Evolutionary conservation across 1,284 basidiomycete species (phyloP).

Genomic region (Fomitopsis schrenkii): DNA sequence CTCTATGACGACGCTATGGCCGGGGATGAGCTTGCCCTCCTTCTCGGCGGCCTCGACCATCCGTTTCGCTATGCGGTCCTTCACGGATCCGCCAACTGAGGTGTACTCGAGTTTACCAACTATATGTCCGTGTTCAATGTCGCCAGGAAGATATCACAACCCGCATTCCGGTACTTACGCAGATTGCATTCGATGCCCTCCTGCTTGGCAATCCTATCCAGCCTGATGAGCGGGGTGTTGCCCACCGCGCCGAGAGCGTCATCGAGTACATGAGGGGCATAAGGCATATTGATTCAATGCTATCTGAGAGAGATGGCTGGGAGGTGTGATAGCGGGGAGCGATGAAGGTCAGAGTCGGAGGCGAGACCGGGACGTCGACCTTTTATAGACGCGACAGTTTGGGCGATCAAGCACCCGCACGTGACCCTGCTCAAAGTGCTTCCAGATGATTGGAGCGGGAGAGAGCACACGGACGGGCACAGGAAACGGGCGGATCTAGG

Average conservation of each 20-base stretch:
- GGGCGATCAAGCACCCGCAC: background rate
- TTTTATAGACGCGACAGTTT: background rate
- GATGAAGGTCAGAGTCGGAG: background rate
- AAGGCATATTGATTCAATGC: constrained; percentile 19
- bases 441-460: background rate
- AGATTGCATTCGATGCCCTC: constrained; percentile 89
- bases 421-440: background rate
- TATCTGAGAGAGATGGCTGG: background rate
- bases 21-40: constrained; percentile 82
- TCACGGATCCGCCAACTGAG: constrained; percentile 91
- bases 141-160: too few relatives aligned
- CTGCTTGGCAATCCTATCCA: constrained; percentile 75
- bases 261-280: constrained; percentile 51
- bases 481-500: background rate
- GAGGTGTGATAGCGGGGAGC: background rate
- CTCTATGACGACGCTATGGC: constrained; percentile 91
- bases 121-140: constrained; percentile 23
- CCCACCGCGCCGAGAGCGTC: constrained; percentile 85
- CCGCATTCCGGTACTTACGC: constrained; percentile 45
- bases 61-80: constrained; percentile 95
- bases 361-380: background rate
- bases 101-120: constrained; percentile 91
- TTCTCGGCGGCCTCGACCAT: constrained; percentile 94
- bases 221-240: constrained; percentile 85
- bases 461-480: background rate